Evolutionary conservation across 2,329 filamentous ascomycete species (phyloP), one percentile per base, ranked within the genome.

Genomic region (Fusarium torulosum): DNA sequence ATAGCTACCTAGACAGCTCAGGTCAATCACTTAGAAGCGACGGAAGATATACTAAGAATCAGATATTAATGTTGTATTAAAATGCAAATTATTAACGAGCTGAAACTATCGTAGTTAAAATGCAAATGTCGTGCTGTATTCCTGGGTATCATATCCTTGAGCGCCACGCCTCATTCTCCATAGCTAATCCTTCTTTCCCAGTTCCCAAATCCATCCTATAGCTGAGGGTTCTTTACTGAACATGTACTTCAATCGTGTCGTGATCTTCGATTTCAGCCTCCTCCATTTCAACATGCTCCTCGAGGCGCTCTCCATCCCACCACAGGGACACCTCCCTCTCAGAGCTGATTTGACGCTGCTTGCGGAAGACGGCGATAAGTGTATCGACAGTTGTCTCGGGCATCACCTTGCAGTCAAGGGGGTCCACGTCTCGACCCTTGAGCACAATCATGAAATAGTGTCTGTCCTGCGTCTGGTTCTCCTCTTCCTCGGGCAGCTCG

Each of bases 251-350:
- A 33, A 97, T 81, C 27, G 85, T 84, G 75, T 95, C 92, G 81
- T 89, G 84, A 72, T 96, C 91, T 44, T 88, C 87, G 40, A 97
- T 86, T 19, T 93, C 93, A 4, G 89, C 85, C 35, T 91, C 88
- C 43, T 82, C 82, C 44, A 96, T 83, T 3, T 84, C 86, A 29
- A 81, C 79, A 2, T 87, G 82, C 19, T 86, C 84, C 15, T 90
- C 86, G 27, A 96, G 79, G 45, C 81, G 80, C 50, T 94, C 92
- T 15, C 93, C 93, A 70, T 97, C 93, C 77, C 93, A 94, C 69
- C 85, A 82, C 13, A 97, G 80, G 37, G 84, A 83, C 4, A 96
- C 79, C 0, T 83, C 77, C 67, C 83, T 84, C 6, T 85, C 83
- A 1, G 79, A 74, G 0, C 79, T 77, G 19, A 94, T 75, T 0